These are phyloP conservation scores for Vigna radiata DNA, from an alignment of 306 rosid species.

Conservation along the genomic window DNA sequence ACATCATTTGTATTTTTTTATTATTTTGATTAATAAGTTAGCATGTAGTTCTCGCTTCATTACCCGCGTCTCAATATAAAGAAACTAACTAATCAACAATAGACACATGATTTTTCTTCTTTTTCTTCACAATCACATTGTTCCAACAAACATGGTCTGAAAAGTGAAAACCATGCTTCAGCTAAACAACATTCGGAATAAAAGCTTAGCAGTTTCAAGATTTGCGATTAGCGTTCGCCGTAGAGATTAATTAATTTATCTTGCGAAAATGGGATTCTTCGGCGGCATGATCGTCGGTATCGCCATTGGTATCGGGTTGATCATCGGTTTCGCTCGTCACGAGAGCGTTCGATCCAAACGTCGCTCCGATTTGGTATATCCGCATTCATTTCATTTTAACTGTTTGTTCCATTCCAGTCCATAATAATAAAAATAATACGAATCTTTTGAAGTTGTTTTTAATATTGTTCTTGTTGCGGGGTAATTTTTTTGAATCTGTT, in stretches of 20 bases:
- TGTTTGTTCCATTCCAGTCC: neutral
- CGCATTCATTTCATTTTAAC: conserved; percentile 18
- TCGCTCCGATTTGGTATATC: conserved; percentile 75
- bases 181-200: conserved; percentile 20
- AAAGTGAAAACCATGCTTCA: conserved; percentile 42
- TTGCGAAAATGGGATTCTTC: conserved; percentile 64
- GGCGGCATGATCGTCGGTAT: conserved; percentile 70
- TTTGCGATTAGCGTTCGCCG: conserved; percentile 29
- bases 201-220: conserved; percentile 7
- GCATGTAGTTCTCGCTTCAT: conserved; percentile 1
- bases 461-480: neutral
- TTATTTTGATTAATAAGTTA: conserved; percentile 6
- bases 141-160: conserved; percentile 41
- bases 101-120: conserved; percentile 11
- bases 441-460: neutral
- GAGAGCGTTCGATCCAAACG: conserved; percentile 65
- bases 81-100: conserved; percentile 41
- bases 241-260: neutral
- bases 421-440: neutral
- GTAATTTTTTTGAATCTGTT: conserved; percentile 33
- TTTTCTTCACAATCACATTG: conserved; percentile 35
- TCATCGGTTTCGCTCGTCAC: conserved; percentile 69
- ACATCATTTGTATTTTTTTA: neutral
- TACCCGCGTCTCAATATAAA: conserved; percentile 16
- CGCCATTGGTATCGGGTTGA: conserved; percentile 64